These are phyloP conservation scores for Fraxinus platypoda DNA, from an alignment of 305 asterid genomes.

Conservation along the genomic window DNA sequence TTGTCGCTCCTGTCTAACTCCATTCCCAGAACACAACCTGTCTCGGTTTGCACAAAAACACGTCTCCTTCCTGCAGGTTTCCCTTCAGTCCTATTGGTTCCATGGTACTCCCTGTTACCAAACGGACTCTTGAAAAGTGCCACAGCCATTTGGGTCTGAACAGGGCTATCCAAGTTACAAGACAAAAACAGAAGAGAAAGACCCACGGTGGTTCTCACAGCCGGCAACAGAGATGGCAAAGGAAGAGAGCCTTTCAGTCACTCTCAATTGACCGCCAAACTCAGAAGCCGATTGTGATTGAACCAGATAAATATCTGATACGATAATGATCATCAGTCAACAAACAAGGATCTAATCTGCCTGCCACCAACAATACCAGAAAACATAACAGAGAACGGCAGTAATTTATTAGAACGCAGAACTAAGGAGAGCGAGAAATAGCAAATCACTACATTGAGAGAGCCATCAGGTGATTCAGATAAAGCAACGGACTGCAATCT, in stretches of 20 bases:
- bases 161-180: slow-evolving; percentile 76
- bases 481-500: slow-evolving; percentile 35
- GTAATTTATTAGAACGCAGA: neutral
- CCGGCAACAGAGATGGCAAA: slow-evolving; percentile 56
- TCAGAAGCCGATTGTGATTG: slow-evolving; percentile 43
- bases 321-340: slow-evolving; percentile 45
- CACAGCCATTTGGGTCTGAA: slow-evolving; percentile 93
- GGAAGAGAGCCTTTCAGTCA: slow-evolving; percentile 45
- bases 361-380: slow-evolving; percentile 11
- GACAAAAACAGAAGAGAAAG: slow-evolving; percentile 55
- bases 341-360: slow-evolving; percentile 28
- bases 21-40: slow-evolving; percentile 92
- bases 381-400: slow-evolving; percentile 26
- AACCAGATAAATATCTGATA: slow-evolving; percentile 25
- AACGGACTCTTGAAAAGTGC: slow-evolving; percentile 74
- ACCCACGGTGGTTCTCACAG: slow-evolving; percentile 34
- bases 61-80: slow-evolving; percentile 64
- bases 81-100: slow-evolving; percentile 58
- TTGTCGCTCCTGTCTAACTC: slow-evolving; percentile 84
- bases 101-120: slow-evolving; percentile 62
- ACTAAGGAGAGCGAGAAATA: slow-evolving; percentile 13
- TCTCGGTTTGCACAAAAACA: slow-evolving; percentile 89
- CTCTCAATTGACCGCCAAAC: slow-evolving; percentile 52
- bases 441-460: slow-evolving; percentile 35
- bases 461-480: slow-evolving; percentile 45